Percentiles rank a stretch among this genome's conserved stretches.
Evolutionary conservation across 192 early-diverging fungal species (phyloP).

Genomic region (Entophlyctis helioformis): DNA sequence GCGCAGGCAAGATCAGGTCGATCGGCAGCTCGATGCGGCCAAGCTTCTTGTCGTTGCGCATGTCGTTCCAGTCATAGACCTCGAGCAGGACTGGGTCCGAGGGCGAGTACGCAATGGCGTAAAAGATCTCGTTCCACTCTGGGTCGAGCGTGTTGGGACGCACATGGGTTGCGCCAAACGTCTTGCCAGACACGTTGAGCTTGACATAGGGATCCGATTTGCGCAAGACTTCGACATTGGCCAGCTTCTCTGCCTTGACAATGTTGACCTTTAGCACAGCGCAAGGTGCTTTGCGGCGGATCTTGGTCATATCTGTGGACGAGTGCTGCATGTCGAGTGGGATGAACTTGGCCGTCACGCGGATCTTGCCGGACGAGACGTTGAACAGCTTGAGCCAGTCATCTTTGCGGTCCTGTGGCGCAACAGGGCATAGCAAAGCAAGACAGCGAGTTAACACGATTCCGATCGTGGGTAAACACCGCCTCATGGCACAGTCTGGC

Average conservation of each 20-base stretch:
- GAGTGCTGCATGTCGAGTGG: constrained; percentile 64
- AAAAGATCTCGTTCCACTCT: constrained; percentile 83
- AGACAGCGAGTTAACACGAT: too few species aligned
- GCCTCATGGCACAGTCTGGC: too few species aligned
- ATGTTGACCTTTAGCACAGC: constrained; percentile 70
- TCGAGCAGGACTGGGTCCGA: constrained; percentile 65
- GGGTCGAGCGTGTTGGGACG: constrained; percentile 79
- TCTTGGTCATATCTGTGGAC: constrained; percentile 27
- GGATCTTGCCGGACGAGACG: constrained; percentile 35
- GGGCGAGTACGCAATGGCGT: constrained; percentile 67
- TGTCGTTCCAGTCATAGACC: constrained; percentile 79
- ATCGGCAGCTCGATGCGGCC: constrained; percentile 44
- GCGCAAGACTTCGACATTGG: constrained; percentile 66
- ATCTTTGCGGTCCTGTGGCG: constrained; percentile 6
- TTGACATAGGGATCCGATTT: constrained; percentile 90
- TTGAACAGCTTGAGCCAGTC: constrained; percentile 58
- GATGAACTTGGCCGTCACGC: constrained; percentile 63
- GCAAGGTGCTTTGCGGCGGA: constrained; percentile 40
- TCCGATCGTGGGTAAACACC: too few species aligned
- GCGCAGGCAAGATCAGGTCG: too few species aligned
- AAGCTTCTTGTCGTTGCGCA: constrained; percentile 74
- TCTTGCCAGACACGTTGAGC: constrained; percentile 45
- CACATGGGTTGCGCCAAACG: constrained; percentile 65
- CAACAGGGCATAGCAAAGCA: too few species aligned
- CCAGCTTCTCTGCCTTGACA: constrained; percentile 57